These are phyloP conservation scores for Dactylonectria macrodidyma DNA, from an alignment of 2,329 filamentous ascomycete genomes.

Conservation along the genomic window DNA sequence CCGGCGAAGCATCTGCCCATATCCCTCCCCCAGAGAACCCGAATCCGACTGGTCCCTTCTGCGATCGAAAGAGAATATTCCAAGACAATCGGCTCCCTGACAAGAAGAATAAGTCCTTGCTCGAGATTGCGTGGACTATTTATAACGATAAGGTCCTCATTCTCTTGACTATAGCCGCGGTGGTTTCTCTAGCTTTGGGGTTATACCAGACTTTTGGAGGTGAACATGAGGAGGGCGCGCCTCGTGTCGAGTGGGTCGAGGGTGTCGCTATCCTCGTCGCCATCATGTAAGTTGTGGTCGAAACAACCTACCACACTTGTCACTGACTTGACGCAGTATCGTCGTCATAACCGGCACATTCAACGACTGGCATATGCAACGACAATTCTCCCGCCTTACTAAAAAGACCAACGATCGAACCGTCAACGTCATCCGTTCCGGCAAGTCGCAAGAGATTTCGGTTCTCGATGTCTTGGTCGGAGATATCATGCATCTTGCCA, in stretches of 20 bases:
- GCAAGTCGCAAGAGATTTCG: constrained; percentile 74
- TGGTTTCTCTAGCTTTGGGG: too few species aligned
- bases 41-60: constrained; percentile 42
- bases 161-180: constrained; percentile 74
- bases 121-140: constrained; percentile 76
- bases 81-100: constrained; percentile 75
- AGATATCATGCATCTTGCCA: constrained; percentile 78
- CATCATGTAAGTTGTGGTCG: too few species aligned
- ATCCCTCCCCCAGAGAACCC: constrained; percentile 44
- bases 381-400: constrained; percentile 75
- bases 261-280: too few species aligned
- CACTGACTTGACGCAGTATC: constrained; percentile 55
- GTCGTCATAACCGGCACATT: constrained; percentile 74
- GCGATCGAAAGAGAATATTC: constrained; percentile 60
- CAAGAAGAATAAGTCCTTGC: constrained; percentile 74
- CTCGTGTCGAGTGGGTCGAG: too few species aligned
- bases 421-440: constrained; percentile 77
- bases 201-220: too few species aligned
- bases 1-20: constrained; percentile 43
- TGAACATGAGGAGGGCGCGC: too few species aligned
- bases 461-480: constrained; percentile 79
- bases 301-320: constrained; percentile 53
- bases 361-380: constrained; percentile 79
- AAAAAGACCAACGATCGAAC: constrained; percentile 74
- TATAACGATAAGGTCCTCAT: constrained; percentile 84